phyloP scores from a whole-genome alignment of 345 rosid species.

The Anastatica hierochuntica region DNA sequence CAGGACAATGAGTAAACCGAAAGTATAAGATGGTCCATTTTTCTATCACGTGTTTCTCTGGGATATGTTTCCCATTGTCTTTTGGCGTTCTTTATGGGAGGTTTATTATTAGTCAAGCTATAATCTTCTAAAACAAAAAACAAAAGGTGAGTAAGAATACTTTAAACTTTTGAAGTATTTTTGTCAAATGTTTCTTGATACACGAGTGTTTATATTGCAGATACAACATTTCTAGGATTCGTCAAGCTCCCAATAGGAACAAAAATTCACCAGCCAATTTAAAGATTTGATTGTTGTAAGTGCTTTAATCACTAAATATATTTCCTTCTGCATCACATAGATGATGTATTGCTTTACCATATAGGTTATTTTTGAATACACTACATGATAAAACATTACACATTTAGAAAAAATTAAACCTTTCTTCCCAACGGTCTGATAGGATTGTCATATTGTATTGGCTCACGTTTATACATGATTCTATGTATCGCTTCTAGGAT shows the following conservation, averaged over 20 bases:
- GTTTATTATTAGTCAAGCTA: no score
- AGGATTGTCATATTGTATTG: no score
- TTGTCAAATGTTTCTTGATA: not conserved
- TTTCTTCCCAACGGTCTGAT: no score
- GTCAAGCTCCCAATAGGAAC: slow-evolving; percentile 93
- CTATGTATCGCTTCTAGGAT: slow-evolving; percentile 37
- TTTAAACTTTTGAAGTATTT: no score
- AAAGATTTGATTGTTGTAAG: slow-evolving; percentile 93
- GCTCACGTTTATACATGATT: not conserved
- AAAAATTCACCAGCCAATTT: slow-evolving; percentile 90
- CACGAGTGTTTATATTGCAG: slow-evolving; percentile 9
- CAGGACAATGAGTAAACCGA: slow-evolving; percentile 98
- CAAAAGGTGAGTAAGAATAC: no score
- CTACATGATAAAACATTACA: not conserved
- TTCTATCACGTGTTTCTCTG: slow-evolving; percentile 75
- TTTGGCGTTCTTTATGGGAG: no score
- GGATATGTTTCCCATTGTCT: slow-evolving; percentile 69
- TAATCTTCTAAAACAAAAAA: no score
- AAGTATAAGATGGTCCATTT: slow-evolving; percentile 85
- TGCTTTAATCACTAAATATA: not conserved
- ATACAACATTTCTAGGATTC: slow-evolving; percentile 49
- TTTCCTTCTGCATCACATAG: not conserved
- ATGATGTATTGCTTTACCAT: not conserved
- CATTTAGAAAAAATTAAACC: not conserved
- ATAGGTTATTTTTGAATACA: not conserved